Conservation (phyloP, 768 basidiomycete species). For the Plicaturopsis crispa region DNA sequence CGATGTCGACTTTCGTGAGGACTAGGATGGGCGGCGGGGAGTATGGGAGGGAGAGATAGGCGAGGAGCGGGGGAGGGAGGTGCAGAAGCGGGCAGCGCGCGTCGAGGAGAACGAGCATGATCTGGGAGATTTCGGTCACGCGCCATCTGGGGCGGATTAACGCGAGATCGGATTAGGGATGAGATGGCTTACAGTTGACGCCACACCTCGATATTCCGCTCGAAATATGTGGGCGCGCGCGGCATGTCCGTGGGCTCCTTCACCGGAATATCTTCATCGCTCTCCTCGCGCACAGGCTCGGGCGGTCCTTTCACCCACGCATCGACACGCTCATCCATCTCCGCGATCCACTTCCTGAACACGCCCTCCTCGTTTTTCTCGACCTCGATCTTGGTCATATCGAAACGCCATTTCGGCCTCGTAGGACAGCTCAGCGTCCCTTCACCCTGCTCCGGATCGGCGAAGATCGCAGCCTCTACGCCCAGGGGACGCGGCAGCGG, state of each 20-base stretch:
- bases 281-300: slow-evolving; percentile 3
- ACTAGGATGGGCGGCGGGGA: slow-evolving; percentile 58
- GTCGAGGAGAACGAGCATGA: slow-evolving; percentile 83
- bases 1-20: slow-evolving; percentile 84
- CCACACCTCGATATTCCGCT: slow-evolving; percentile 93
- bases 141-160: slow-evolving; percentile 59
- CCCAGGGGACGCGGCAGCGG: slow-evolving; percentile 52
- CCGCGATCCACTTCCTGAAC: slow-evolving; percentile 71
- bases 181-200: slow-evolving; percentile 83
- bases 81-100: slow-evolving; percentile 86
- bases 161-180: slow-evolving; percentile 3
- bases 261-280: slow-evolving; percentile 4
- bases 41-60: slow-evolving; percentile 58
- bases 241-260: slow-evolving; percentile 31
- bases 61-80: slow-evolving; percentile 69
- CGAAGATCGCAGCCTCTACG: slow-evolving; percentile 28
- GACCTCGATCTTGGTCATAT: slow-evolving; percentile 83
- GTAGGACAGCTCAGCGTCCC: slow-evolving; percentile 42
- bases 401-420: slow-evolving; percentile 82
- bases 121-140: slow-evolving; percentile 85
- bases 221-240: slow-evolving; percentile 71
- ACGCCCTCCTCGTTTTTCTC: slow-evolving; percentile 84
- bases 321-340: slow-evolving; percentile 51
- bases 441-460: slow-evolving; percentile 13
- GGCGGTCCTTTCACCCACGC: slow-evolving; percentile 36